phyloP scores from a whole-genome alignment of 2,329 filamentous ascomycete species.

The Colletotrichum theobromicola region DNA sequence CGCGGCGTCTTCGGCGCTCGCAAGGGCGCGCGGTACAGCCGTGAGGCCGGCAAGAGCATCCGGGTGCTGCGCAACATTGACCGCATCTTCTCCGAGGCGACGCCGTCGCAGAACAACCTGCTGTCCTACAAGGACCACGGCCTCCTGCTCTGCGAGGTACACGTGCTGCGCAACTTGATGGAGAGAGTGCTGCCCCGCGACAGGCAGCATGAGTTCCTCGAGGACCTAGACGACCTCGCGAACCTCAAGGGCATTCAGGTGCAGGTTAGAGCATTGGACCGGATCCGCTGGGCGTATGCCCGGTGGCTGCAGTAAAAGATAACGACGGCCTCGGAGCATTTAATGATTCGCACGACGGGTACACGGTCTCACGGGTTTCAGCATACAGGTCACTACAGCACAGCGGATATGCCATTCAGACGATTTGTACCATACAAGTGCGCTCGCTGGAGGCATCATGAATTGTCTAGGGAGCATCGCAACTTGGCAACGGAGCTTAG shows the following conservation, averaged over 20 bases:
- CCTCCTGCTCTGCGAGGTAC: constrained; percentile 86
- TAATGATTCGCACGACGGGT: constrained; percentile 20
- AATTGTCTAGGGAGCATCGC: constrained; percentile 20
- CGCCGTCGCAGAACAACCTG: constrained; percentile 73
- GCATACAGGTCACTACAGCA: constrained; percentile 18
- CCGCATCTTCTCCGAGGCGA: constrained; percentile 73
- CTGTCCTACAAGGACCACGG: constrained; percentile 94
- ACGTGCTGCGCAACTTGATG: constrained; percentile 77
- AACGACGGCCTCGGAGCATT: not conserved
- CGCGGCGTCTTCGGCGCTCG: constrained; percentile 72
- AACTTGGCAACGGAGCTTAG: constrained; percentile 18
- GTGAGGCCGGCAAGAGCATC: constrained; percentile 72
- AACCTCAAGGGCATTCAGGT: constrained; percentile 81
- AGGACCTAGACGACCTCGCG: constrained; percentile 85
- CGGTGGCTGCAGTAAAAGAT: constrained; percentile 64
- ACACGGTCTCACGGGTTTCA: constrained; percentile 14
- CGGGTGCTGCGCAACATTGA: constrained; percentile 88
- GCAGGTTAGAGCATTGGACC: constrained; percentile 79
- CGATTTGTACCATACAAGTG: constrained; percentile 6
- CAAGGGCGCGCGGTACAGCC: constrained; percentile 68
- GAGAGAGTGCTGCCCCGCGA: constrained; percentile 72
- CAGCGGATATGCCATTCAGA: constrained; percentile 9
- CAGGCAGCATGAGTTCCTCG: constrained; percentile 82
- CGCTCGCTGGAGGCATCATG: constrained; percentile 9
- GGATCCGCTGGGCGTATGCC: constrained; percentile 90